These are phyloP conservation scores for Cladosporium oxysporum DNA, from an alignment of 2,329 filamentous ascomycete species.

Conservation along the genomic window DNA sequence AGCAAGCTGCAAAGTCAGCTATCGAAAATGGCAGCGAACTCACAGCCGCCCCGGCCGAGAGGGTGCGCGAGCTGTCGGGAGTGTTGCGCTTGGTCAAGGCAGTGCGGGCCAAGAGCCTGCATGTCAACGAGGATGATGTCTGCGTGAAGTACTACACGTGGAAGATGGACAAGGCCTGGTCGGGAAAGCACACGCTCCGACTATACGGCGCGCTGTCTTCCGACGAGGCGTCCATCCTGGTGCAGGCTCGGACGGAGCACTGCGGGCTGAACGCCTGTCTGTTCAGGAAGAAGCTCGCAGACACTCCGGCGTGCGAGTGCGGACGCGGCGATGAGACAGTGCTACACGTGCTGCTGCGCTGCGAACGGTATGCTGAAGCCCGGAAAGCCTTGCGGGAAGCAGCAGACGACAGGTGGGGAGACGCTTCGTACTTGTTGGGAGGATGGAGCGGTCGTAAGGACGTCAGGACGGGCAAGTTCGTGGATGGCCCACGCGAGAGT, in stretches of 20 bases:
- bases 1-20: neutral
- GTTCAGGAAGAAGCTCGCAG: neutral
- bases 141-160: conserved; percentile 17
- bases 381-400: conserved; percentile 4
- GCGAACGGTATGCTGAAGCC: neutral
- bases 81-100: conserved; percentile 14
- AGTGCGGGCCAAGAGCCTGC: conserved; percentile 8
- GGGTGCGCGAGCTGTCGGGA: conserved; percentile 14
- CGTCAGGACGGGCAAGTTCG: conserved; percentile 13
- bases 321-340: neutral
- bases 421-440: conserved; percentile 17
- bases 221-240: neutral
- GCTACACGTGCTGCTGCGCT: neutral
- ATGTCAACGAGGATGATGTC: conserved; percentile 9
- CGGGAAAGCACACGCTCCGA: neutral
- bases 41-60: conserved; percentile 11
- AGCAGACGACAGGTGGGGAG: conserved; percentile 6
- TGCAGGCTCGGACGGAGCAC: neutral
- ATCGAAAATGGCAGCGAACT: conserved; percentile 48
- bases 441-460: conserved; percentile 20
- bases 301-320: neutral
- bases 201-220: neutral
- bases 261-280: neutral
- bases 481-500: conserved; percentile 15
- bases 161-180: conserved; percentile 11